Evolutionary conservation across 31 red algal species (phyloP), one percentile per base, ranked within the genome.

Genomic region (Asparagopsis taxiformis): DNA sequence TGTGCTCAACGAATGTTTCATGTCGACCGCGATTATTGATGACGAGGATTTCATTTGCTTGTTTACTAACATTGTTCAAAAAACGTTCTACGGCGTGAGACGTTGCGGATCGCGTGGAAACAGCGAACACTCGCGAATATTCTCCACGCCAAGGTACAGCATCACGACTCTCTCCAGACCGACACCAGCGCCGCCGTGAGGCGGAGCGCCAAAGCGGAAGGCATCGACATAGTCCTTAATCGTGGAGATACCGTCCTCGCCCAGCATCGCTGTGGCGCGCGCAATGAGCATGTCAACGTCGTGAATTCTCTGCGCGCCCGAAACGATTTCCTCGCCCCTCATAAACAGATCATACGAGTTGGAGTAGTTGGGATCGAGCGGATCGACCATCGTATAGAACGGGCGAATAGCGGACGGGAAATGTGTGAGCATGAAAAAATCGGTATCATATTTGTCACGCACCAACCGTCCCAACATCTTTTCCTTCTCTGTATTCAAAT

Each of bases 281-380:
- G 48, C 60, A n/a, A 37, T 74, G 13, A 98, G 72, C 46, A 98
- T 37, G 13, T 94, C 91, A 3, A 68, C 33, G 46, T 93, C 95
- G 62, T 98, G 95, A 37, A 98, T 87, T 68, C 95, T 70, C 61
- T 98, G 95, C 30, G 95, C 95, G 34, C 95, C 95, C n/a, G 95
- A 98, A 44, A 98, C 85, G 24, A 98, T 98, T 83, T 98, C 95
- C 72, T 98, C 95, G 32, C 95, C 95, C 26, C 95, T 77, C 80
- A 98, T 91, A 59, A 98, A 98, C 38, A 98, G 51, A 51, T 98
- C 95, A 65, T 93, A 98, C 4, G 95, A 92, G 81, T 98, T 98
- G 28, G 76, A 88, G 65, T 98, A 98, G 15, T 65, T 54, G 1
- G 56, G 21, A 54, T 98, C 85, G n/a, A 72, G 79, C 4, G 95